Conservation (phyloP, 1,284 basidiomycete species). For the Marasmius fiardii region DNA sequence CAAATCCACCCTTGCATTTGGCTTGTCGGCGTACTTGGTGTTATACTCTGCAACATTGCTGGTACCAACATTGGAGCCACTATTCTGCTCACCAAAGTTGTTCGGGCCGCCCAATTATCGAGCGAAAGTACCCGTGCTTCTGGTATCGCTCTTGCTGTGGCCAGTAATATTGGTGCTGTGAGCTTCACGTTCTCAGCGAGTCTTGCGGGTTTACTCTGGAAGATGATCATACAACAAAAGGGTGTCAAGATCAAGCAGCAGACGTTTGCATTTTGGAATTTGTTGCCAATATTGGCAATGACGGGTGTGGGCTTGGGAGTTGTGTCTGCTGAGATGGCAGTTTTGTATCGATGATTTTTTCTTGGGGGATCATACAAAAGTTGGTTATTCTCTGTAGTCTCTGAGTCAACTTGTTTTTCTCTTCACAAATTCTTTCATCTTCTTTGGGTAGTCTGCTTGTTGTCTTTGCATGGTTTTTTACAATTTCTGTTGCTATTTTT, state of each 20-base stretch:
- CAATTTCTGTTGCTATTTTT: too few species aligned
- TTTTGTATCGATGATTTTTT: conserved; percentile 36
- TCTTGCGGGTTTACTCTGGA: conserved; percentile 90
- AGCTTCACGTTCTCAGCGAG: conserved; percentile 90
- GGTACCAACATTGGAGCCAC: conserved; percentile 97
- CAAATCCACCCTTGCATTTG: conserved; percentile 50
- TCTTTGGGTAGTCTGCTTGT: too few species aligned
- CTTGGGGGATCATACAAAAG: too few species aligned
- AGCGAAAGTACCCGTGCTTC: conserved; percentile 33
- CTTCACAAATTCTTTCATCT: too few species aligned
- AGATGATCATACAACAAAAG: conserved; percentile 78
- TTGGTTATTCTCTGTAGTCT: too few species aligned
- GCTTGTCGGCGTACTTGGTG: conserved; percentile 57
- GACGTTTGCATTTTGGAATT: conserved; percentile 77
- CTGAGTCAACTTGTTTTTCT: too few species aligned
- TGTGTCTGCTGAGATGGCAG: conserved; percentile 66
- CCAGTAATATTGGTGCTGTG: conserved; percentile 91
- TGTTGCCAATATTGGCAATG: conserved; percentile 53
- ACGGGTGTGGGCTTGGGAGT: conserved; percentile 49
- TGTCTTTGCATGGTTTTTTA: too few species aligned
- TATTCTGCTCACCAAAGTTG: conserved; percentile 71
- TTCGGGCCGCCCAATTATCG: conserved; percentile 35
- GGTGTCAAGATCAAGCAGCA: conserved; percentile 62
- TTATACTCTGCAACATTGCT: conserved; percentile 84
- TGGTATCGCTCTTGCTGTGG: conserved; percentile 47